Percentiles rank a stretch among this genome's conserved stretches.
Conservation (phyloP, 495 filamentous ascomycete genomes). For the Podospora bellae-mahoneyi region DNA sequence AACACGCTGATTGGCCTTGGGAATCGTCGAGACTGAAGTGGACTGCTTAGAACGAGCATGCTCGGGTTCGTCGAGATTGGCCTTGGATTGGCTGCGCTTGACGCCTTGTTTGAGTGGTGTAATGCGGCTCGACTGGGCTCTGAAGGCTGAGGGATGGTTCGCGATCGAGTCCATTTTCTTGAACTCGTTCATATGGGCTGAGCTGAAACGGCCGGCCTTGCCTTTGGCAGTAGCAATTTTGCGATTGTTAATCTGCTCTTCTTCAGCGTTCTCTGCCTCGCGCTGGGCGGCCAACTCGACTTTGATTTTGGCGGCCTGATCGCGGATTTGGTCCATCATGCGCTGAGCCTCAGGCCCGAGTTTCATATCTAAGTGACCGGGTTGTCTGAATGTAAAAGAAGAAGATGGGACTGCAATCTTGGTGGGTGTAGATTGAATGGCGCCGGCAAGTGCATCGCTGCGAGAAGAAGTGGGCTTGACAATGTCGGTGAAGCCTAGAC, state of each 20-base stretch:
- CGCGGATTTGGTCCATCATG: constrained; percentile 73
- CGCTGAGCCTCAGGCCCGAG: constrained; percentile 70
- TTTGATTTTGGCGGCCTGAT: constrained; percentile 65
- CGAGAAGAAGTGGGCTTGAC: constrained; percentile 30
- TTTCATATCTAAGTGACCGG: constrained; percentile 44
- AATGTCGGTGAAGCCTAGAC: constrained; percentile 66
- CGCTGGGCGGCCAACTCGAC: constrained; percentile 57
- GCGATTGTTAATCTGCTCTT: constrained; percentile 47
- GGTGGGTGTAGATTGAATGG: constrained; percentile 46
- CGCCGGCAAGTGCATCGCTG: constrained; percentile 31
- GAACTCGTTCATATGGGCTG: constrained; percentile 80
- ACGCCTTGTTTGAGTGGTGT: constrained; percentile 51
- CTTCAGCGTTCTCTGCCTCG: constrained; percentile 42
- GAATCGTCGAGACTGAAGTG: constrained; percentile 33
- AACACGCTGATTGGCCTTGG: constrained; percentile 29
- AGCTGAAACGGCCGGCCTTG: constrained; percentile 71
- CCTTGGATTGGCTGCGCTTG: constrained; percentile 55
- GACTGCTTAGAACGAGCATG: constrained; percentile 39
- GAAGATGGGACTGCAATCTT: constrained; percentile 52
- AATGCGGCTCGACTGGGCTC: constrained; percentile 58
- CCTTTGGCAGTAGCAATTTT: constrained; percentile 77
- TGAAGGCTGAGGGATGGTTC: constrained; percentile 74
- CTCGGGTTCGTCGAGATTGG: constrained; percentile 60
- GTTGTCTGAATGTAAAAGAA: constrained; percentile 71
- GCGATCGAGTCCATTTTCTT: constrained; percentile 96